Percentiles rank a stretch among this genome's conserved stretches.
phyloP scores from a whole-genome alignment of 106 monocot genomes.

The Triglochin maritima region DNA sequence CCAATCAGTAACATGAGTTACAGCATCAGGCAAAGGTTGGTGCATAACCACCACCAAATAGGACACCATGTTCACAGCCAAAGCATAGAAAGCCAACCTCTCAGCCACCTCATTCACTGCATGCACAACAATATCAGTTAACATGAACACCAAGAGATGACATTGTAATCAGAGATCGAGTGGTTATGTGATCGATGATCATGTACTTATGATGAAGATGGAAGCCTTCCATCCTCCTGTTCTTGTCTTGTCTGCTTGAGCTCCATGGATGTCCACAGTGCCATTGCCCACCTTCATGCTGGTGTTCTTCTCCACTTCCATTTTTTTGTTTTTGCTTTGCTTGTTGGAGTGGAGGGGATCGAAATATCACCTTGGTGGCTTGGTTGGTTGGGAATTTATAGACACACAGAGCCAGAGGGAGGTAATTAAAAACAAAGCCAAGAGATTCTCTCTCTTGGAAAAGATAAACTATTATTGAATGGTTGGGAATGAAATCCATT shows the following conservation, averaged over 20 bases:
- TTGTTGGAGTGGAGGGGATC: no score
- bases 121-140: not conserved
- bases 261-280: conserved; percentile 18
- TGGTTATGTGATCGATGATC: not conserved
- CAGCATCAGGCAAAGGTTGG: conserved; percentile 19
- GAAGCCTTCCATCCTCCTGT: conserved; percentile 26
- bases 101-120: conserved; percentile 41
- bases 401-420: no score
- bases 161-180: not conserved
- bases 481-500: no score
- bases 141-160: not conserved
- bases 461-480: no score
- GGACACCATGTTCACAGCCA: conserved; percentile 27
- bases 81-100: conserved; percentile 38
- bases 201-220: conserved; percentile 21
- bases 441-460: no score
- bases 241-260: conserved; percentile 6
- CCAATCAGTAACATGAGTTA: conserved; percentile 31
- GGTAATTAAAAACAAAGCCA: no score
- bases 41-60: conserved; percentile 26
- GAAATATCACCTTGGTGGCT: no score
- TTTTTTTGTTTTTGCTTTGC: no score
- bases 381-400: no score
- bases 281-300: conserved; percentile 9
- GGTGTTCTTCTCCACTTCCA: conserved; percentile 20